Base-by-base conservation (phyloP, 2,329 filamentous ascomycete genomes). In the Alternaria alternata region DNA sequence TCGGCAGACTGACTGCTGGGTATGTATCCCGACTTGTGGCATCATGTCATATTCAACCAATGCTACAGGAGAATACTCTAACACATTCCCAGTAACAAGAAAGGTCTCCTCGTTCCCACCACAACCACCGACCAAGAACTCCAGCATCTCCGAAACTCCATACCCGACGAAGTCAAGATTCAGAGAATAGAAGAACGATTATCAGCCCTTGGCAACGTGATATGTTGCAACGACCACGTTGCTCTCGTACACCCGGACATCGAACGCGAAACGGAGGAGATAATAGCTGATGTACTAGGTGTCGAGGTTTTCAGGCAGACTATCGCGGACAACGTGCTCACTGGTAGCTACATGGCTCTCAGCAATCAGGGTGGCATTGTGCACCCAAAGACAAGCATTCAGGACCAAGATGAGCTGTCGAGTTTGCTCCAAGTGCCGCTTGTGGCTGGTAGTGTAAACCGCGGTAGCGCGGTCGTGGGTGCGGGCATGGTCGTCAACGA, bases 121-220 rank as follows among this genome's bases (percentile, higher is more conserved):
- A 93, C 90, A 61, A 98, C 95, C 64, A 96, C 94, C 71, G 95
- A 99, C 82, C 95, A 99, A 84, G 95, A 99, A 84, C 87, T 99
- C 66, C 94, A 97, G 82, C 95, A 99, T 81, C 86, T 99, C 73
- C 91, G 95, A 74, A 98, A 99, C 81, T 93, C 91, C 59, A 88
- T 99, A 68, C 95, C 95, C 39, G 94, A 98, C 79, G 83, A 84
- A 60, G 92, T 99, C 67, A 93, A 94, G 82, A 96, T 99, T 75
- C 94, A 97, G 83, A 89, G 95, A 69, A 97, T 99, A 83, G 95
- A 99, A 84, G 95, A 99, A 85, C 89, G 95, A 42, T 86, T 99
- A 65, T 97, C 93, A 18, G 95, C 95, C 5, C 88, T 99, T 26
- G 95, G 95, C 63, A 99, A 99, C 78, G 95, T 98, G 64, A 97